These are phyloP conservation scores for Euphrasia confusa DNA, from an alignment of 257 asterid genomes.

Conservation along the genomic window DNA sequence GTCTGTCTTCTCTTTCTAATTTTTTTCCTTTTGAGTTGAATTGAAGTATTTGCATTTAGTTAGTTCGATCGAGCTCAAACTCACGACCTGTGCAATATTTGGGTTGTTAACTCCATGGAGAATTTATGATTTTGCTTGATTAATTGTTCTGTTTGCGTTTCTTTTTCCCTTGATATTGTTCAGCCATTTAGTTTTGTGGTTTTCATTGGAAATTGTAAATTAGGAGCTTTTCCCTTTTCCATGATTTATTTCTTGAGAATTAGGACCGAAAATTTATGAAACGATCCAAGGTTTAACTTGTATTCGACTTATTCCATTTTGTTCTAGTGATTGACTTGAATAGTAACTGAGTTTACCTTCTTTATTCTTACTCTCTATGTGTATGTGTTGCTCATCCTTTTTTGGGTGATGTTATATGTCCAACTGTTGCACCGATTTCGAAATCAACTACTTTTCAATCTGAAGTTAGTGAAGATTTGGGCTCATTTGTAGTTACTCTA, in stretches of 20 bases:
- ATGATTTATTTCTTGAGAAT: background rate
- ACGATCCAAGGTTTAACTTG: constrained; percentile 2
- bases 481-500: background rate
- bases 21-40: constrained; percentile 8
- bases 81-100: constrained; percentile 11
- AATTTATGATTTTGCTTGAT: constrained; percentile 23
- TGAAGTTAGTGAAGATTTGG: constrained; percentile 4
- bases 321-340: constrained; percentile 6
- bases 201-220: background rate
- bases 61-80: constrained; percentile 11
- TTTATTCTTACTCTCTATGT: background rate
- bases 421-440: background rate
- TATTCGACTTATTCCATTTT: background rate
- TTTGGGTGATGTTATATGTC: background rate
- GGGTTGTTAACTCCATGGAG: constrained; percentile 13
- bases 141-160: constrained; percentile 2
- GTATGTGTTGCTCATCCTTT: background rate
- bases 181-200: constrained; percentile 10
- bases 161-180: background rate
- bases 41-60: constrained; percentile 21
- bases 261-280: background rate
- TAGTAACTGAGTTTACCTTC: constrained; percentile 8
- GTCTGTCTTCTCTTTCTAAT: constrained; percentile 23
- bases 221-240: background rate
- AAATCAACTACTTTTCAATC: background rate